phyloP scores from a whole-genome alignment of 2,329 filamentous ascomycete genomes.

The Alternaria dauci region DNA sequence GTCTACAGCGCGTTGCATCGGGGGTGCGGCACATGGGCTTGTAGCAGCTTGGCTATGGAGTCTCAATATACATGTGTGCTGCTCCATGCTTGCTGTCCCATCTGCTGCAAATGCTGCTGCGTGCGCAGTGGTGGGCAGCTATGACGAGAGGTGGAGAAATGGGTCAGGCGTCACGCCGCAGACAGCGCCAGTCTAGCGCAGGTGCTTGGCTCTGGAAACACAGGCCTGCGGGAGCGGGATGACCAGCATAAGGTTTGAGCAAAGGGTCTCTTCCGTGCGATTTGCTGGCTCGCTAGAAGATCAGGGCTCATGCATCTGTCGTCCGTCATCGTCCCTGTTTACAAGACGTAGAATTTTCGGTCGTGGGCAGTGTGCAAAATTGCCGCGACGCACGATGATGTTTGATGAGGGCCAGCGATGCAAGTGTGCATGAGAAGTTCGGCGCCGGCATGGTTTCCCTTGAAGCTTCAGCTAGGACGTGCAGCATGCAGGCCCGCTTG shows the following conservation, averaged over 20 bases:
- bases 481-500: constrained; percentile 42
- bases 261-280: constrained; percentile 40
- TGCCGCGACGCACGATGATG: constrained; percentile 35
- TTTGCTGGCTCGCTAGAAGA: constrained; percentile 31
- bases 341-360: constrained; percentile 6
- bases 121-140: constrained; percentile 23
- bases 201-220: constrained; percentile 34
- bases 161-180: constrained; percentile 33
- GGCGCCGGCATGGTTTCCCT: constrained; percentile 31
- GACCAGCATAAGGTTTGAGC: constrained; percentile 51
- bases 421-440: constrained; percentile 36
- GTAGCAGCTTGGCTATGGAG: constrained; percentile 27
- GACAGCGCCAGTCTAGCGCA: constrained; percentile 40
- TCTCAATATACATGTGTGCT: constrained; percentile 20
- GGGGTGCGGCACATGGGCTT: constrained; percentile 37
- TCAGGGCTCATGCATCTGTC: constrained; percentile 21
- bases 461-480: constrained; percentile 33
- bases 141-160: constrained; percentile 37
- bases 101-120: constrained; percentile 14
- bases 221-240: constrained; percentile 49
- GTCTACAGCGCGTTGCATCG: constrained; percentile 33
- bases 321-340: constrained; percentile 4
- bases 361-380: constrained; percentile 19
- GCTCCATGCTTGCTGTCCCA: constrained; percentile 13
- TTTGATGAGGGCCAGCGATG: constrained; percentile 28